phyloP scores from a whole-genome alignment of 306 rosid genomes.

The Fragaria ananassa region DNA sequence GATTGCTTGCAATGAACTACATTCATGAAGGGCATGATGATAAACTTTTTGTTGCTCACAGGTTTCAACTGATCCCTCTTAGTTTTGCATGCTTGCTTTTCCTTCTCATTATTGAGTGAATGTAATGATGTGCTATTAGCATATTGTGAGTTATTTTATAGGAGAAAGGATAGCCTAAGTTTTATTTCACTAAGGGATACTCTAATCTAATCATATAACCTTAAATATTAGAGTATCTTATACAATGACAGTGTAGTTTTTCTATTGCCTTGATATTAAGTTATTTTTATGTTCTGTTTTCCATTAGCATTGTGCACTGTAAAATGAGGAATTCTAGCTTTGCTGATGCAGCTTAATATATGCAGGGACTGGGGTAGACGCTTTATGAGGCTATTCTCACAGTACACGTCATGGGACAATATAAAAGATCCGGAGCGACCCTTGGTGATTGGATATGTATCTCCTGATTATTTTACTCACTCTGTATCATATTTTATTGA shows the following conservation, averaged over 20 bases:
- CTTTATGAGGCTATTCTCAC: slow-evolving; percentile 79
- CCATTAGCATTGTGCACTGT: background rate
- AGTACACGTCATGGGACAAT: slow-evolving; percentile 76
- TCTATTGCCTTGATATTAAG: background rate
- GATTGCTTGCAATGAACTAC: slow-evolving; percentile 91
- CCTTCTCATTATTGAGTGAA: background rate
- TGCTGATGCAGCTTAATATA: slow-evolving; percentile 1
- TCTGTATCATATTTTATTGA: slow-evolving; percentile 94
- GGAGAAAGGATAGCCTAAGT: background rate
- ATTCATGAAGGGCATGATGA: slow-evolving; percentile 80
- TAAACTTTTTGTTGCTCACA: slow-evolving; percentile 86
- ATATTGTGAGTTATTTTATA: background rate
- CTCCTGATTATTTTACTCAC: slow-evolving; percentile 98
- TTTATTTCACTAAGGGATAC: background rate
- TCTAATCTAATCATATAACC: background rate
- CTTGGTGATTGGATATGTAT: slow-evolving; percentile 87
- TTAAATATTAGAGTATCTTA: background rate
- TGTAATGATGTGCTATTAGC: background rate
- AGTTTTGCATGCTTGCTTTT: slow-evolving; percentile 18
- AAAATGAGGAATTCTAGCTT: background rate
- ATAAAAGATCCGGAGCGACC: slow-evolving; percentile 85
- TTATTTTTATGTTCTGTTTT: background rate
- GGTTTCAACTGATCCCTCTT: slow-evolving; percentile 43
- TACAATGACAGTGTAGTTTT: background rate
- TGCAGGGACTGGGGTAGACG: slow-evolving; percentile 98